Percentiles rank a stretch among this genome's conserved stretches.
These are phyloP conservation scores for Epichloe amarillans DNA, from an alignment of 2,329 filamentous ascomycete species.

Conservation along the genomic window DNA sequence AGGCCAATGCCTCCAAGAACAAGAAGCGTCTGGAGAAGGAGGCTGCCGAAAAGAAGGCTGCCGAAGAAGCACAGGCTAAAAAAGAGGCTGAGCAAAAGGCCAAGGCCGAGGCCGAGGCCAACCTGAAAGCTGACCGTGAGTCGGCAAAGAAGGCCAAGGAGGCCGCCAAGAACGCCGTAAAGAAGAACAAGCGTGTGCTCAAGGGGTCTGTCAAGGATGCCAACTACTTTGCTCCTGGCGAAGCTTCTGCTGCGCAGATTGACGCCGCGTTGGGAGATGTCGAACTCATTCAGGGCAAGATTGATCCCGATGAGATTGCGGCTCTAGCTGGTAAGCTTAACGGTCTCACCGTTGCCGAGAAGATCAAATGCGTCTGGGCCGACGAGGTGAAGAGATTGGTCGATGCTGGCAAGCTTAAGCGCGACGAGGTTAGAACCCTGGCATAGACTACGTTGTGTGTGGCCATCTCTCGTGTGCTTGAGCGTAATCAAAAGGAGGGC, in stretches of 20 bases:
- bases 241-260: constrained; percentile 62
- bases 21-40: constrained; percentile 86
- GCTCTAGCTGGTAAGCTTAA: constrained; percentile 68
- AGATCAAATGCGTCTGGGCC: constrained; percentile 75
- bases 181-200: constrained; percentile 99
- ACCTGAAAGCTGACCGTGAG: constrained; percentile 73
- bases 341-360: constrained; percentile 61
- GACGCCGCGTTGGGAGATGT: constrained; percentile 75
- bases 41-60: constrained; percentile 74
- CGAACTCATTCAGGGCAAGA: constrained; percentile 74
- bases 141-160: constrained; percentile 93
- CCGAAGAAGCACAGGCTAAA: constrained; percentile 70
- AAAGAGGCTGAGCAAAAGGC: constrained; percentile 74
- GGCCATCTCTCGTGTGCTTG: neutral
- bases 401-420: constrained; percentile 73
- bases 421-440: constrained; percentile 62
- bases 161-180: constrained; percentile 93
- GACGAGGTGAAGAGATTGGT: constrained; percentile 69
- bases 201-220: constrained; percentile 90
- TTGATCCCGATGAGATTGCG: constrained; percentile 84
- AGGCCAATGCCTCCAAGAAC: constrained; percentile 88
- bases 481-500: neutral
- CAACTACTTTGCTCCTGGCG: constrained; percentile 78
- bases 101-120: constrained; percentile 71
- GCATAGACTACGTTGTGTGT: constrained; percentile 14